Evolutionary conservation across 139 green algal genomes (phyloP).

Genomic region (Yamagishiella unicocca): DNA sequence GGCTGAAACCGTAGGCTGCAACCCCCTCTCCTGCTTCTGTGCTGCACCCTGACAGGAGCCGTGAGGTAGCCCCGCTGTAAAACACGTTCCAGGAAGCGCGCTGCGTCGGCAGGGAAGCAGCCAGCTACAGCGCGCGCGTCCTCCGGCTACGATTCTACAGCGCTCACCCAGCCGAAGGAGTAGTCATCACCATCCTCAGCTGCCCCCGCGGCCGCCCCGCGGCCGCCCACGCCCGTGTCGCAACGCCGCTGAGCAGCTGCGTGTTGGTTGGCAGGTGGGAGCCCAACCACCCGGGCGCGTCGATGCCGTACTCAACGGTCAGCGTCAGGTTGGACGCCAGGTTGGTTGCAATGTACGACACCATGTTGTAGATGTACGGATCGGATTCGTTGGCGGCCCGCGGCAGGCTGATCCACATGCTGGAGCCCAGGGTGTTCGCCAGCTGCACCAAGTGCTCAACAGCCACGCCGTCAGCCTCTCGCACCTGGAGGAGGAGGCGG

Average conservation of each 20-base stretch:
- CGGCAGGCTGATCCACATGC: conserved; percentile 36
- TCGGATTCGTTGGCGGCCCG: conserved; percentile 28
- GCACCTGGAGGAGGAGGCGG: not conserved
- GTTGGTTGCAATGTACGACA: conserved; percentile 30
- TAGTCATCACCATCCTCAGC: conserved; percentile 1
- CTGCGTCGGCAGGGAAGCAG: too few relatives aligned
- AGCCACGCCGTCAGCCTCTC: conserved; percentile 22
- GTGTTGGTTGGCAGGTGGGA: conserved; percentile 26
- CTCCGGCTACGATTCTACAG: too few relatives aligned
- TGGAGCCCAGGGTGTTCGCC: conserved; percentile 14
- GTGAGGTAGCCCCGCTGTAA: too few relatives aligned
- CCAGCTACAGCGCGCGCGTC: too few relatives aligned
- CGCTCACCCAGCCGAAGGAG: too few relatives aligned
- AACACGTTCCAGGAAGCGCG: too few relatives aligned
- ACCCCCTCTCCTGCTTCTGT: too few relatives aligned
- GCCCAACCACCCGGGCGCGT: conserved; percentile 28
- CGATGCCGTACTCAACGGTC: conserved; percentile 39
- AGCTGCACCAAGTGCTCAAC: conserved; percentile 34
- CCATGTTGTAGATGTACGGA: conserved; percentile 18
- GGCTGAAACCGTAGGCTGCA: too few relatives aligned
- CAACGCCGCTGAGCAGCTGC: not conserved
- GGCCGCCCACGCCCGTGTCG: conserved; percentile 5
- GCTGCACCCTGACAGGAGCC: too few relatives aligned
- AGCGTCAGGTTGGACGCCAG: not conserved
- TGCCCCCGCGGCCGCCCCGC: not conserved